Evolutionary conservation across 2,329 filamentous ascomycete genomes (phyloP).

Genomic region (Colletotrichum euphorbiae): DNA sequence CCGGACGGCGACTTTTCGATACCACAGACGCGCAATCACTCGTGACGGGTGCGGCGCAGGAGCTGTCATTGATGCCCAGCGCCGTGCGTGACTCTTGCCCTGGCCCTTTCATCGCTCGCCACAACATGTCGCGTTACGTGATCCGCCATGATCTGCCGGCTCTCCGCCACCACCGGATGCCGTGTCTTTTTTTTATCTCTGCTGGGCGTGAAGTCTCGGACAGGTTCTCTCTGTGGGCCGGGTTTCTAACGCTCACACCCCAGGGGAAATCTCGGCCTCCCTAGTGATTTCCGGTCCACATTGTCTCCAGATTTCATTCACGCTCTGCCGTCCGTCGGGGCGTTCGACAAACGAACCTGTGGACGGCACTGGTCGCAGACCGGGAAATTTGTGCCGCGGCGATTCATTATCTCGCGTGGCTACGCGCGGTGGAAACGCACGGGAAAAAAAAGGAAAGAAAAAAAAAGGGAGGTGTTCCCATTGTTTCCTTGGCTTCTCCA

Average conservation of each 20-base stretch:
- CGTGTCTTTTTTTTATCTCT: background rate
- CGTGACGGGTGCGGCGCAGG: too few species aligned
- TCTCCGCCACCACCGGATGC: slow-evolving; percentile 11
- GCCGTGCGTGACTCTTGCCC: background rate
- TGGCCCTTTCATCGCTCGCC: background rate
- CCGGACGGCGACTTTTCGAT: slow-evolving; percentile 28
- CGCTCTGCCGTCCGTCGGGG: slow-evolving; percentile 7
- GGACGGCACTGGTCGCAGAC: too few species aligned
- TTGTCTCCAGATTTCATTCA: background rate
- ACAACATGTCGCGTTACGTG: background rate
- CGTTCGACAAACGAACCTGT: too few species aligned
- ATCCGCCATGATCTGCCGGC: background rate
- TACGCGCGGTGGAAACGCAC: too few species aligned
- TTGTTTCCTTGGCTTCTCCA: too few species aligned
- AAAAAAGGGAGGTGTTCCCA: too few species aligned
- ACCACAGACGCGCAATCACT: slow-evolving; percentile 31
- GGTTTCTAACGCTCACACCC: background rate
- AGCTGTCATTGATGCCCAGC: background rate
- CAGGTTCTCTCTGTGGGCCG: slow-evolving; percentile 5
- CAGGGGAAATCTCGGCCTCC: background rate
- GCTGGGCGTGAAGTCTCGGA: slow-evolving; percentile 1
- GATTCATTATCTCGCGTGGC: background rate
- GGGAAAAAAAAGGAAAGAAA: too few species aligned
- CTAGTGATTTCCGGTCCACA: background rate
- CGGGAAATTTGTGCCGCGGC: too few species aligned